Percentiles rank a stretch among this genome's conserved stretches.
Conservation (phyloP, 495 filamentous ascomycete species). For the Parachaetomium inaequale region DNA sequence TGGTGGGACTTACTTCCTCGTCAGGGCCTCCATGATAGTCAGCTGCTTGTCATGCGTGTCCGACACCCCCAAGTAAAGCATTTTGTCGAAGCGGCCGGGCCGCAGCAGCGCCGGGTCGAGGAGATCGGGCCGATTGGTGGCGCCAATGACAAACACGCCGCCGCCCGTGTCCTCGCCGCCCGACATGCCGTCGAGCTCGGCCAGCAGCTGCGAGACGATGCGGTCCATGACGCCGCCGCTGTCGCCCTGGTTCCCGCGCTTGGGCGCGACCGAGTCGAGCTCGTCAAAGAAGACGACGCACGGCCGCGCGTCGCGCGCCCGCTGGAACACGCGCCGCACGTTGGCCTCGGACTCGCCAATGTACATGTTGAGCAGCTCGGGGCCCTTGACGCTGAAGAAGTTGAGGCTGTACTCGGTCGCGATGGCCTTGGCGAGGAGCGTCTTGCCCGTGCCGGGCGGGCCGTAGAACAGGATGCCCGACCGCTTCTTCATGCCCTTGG, state of each 20-base stretch:
- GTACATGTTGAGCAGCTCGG: constrained; percentile 98
- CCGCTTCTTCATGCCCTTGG: constrained; percentile 98
- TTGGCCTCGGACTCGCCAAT: constrained; percentile 99
- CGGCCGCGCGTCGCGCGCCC: constrained; percentile 88
- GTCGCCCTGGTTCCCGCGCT: constrained; percentile 95
- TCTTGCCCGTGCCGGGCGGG: constrained; percentile 95
- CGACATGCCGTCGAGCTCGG: constrained; percentile 96
- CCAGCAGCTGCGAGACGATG: constrained; percentile 92
- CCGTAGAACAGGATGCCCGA: constrained; percentile 98
- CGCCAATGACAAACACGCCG: constrained; percentile 96
- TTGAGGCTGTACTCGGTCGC: constrained; percentile 98
- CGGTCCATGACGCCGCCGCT: constrained; percentile 99
- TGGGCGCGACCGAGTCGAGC: constrained; percentile 93
- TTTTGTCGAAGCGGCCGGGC: constrained; percentile 96
- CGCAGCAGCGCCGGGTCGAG: constrained; percentile 87
- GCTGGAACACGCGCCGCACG: constrained; percentile 91
- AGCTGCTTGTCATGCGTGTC: constrained; percentile 96
- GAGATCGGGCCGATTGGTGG: constrained; percentile 91
- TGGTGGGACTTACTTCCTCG: constrained; percentile 68
- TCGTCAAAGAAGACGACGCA: constrained; percentile 99
- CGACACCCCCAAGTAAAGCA: constrained; percentile 94
- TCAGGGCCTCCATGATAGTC: constrained; percentile 89
- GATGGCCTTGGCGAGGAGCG: constrained; percentile 93
- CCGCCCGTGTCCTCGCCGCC: constrained; percentile 76
- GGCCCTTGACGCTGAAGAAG: constrained; percentile 98